Evolutionary conservation across 2,329 filamentous ascomycete genomes (phyloP).

Genomic region (Paraconiothyrium brasiliense): DNA sequence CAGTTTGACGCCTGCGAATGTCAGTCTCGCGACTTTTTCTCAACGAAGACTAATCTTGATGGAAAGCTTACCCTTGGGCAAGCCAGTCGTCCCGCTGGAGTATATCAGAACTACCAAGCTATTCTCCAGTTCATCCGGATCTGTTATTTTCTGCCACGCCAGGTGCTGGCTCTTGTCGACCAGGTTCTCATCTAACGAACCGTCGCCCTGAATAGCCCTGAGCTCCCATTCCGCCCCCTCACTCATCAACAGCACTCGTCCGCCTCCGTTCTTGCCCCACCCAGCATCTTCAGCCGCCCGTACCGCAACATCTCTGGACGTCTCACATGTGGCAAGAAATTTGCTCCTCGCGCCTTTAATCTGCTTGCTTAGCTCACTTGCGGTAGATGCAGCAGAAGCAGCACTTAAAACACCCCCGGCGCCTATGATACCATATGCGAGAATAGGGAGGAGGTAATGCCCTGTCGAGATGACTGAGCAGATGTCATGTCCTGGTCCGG

Average conservation of each 20-base stretch:
- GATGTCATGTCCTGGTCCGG: background rate
- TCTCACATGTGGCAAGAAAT: slow-evolving; percentile 59
- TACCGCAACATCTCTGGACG: slow-evolving; percentile 58
- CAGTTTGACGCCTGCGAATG: slow-evolving; percentile 42
- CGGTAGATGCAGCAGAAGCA: slow-evolving; percentile 51
- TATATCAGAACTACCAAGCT: slow-evolving; percentile 55
- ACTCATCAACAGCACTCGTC: slow-evolving; percentile 62
- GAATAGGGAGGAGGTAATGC: background rate
- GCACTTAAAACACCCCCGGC: background rate
- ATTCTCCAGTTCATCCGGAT: slow-evolving; percentile 47
- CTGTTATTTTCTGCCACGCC: slow-evolving; percentile 56
- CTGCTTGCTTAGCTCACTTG: slow-evolving; percentile 61
- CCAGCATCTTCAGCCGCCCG: slow-evolving; percentile 61
- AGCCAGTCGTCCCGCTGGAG: slow-evolving; percentile 55
- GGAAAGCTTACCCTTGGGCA: slow-evolving; percentile 45
- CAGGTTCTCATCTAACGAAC: slow-evolving; percentile 29
- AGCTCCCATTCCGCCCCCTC: slow-evolving; percentile 52
- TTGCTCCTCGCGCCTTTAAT: slow-evolving; percentile 55
- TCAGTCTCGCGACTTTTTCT: background rate
- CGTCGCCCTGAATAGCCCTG: slow-evolving; percentile 43
- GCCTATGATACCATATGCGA: background rate
- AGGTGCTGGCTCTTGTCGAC: slow-evolving; percentile 53
- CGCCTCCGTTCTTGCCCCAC: slow-evolving; percentile 43
- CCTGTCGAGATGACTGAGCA: background rate
- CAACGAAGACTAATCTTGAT: background rate